Evolutionary conservation across 192 early-diverging fungal genomes (phyloP).

Genomic region (Podila verticillata): DNA sequence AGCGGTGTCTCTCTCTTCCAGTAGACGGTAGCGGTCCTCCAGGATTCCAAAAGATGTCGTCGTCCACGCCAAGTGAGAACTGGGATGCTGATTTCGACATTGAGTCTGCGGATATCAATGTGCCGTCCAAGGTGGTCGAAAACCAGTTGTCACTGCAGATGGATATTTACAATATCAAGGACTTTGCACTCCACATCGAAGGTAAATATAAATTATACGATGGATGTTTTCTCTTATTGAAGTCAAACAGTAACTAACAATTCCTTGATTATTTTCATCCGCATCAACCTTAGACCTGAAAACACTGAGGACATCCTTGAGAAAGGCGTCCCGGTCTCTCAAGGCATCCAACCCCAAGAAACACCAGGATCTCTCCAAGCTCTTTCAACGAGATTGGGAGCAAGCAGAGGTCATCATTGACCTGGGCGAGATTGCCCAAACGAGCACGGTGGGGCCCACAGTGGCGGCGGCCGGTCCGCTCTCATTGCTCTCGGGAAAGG

Average conservation of each 20-base stretch:
- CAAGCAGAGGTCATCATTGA: conserved; percentile 57
- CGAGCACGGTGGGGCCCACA: conserved; percentile 10
- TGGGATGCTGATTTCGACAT: conserved; percentile 58
- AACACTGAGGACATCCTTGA: conserved; percentile 19
- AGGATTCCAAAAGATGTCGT: conserved; percentile 20
- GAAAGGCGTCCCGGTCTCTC: conserved; percentile 30
- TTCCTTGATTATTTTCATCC: not conserved
- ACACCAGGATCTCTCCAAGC: conserved; percentile 43
- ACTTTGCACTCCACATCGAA: conserved; percentile 51
- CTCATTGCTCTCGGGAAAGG: conserved; percentile 22
- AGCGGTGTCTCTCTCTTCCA: conserved; percentile 21
- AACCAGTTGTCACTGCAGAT: conserved; percentile 48
- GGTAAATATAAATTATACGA: conserved; percentile 14
- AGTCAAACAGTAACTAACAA: not conserved
- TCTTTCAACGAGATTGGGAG: conserved; percentile 53
- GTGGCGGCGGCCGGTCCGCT: conserved; percentile 42
- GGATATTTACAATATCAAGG: conserved; percentile 52
- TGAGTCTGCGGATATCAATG: conserved; percentile 36
- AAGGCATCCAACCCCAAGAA: conserved; percentile 44
- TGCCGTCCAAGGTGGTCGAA: conserved; percentile 49
- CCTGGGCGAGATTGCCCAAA: conserved; percentile 51
- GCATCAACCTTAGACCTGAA: conserved; percentile 31
- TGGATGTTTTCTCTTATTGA: not conserved
- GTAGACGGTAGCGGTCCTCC: not conserved
- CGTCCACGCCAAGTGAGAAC: conserved; percentile 43